phyloP scores from a whole-genome alignment of 768 basidiomycete species.

The Tephrocybe sp. region DNA sequence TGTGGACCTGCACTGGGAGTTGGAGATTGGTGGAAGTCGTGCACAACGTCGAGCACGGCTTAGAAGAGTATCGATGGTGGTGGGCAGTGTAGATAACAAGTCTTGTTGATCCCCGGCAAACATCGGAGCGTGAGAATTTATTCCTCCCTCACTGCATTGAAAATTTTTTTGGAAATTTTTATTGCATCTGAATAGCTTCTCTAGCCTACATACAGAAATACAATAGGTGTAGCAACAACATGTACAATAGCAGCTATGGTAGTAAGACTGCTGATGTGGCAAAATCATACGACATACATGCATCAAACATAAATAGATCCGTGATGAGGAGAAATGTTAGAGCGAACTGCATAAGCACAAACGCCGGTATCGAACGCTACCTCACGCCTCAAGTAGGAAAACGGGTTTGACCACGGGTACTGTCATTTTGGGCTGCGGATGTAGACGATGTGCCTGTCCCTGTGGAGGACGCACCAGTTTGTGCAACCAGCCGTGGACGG shows the following conservation, averaged over 20 bases:
- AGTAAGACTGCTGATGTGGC: not conserved
- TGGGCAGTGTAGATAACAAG: constrained; percentile 44
- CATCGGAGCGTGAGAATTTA: constrained; percentile 39
- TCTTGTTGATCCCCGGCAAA: constrained; percentile 36
- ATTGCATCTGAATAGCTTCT: not conserved
- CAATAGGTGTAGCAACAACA: not conserved
- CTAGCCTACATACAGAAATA: not conserved
- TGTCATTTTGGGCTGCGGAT: not conserved
- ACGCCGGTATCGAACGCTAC: too few relatives aligned
- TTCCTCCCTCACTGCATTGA: constrained; percentile 17
- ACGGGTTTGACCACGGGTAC: too few relatives aligned
- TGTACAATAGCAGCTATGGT: not conserved
- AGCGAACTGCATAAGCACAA: too few relatives aligned
- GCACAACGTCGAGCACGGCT: constrained; percentile 12
- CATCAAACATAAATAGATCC: too few relatives aligned
- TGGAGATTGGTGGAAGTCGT: constrained; percentile 13
- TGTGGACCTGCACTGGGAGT: constrained; percentile 14
- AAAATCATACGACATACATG: too few relatives aligned
- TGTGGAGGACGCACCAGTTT: not conserved
- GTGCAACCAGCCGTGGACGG: not conserved
- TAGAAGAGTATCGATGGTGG: constrained; percentile 41
- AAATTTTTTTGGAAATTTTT: constrained; percentile 11
- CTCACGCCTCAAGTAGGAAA: too few relatives aligned
- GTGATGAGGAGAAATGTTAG: too few relatives aligned
- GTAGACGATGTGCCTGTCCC: not conserved